Evolutionary conservation across 2,329 filamentous ascomycete species (phyloP), one percentile per base, ranked within the genome.

Genomic region (Fusarium concolor): DNA sequence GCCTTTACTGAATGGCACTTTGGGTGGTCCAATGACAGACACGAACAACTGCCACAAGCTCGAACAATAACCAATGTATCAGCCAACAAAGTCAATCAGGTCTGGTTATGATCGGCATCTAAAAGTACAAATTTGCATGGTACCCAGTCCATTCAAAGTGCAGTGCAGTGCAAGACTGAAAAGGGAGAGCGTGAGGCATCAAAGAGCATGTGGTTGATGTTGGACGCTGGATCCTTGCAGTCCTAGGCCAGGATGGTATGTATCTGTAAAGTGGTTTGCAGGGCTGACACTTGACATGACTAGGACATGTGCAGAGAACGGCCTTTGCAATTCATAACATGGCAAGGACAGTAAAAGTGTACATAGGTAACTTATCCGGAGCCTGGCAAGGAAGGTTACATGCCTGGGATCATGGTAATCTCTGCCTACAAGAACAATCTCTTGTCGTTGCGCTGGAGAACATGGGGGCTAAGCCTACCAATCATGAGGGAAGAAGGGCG

Each of bases 401-500:
- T 57, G 45, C 43, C 51, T 56, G 57, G 54, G 62, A 54, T 62
- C 56, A 61, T 58, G 39, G 38, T 57, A 69, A 67, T 68, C 59
- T 60, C 63, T 53, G 44, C 51, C 59, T 55, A 61, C 67, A 58
- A 59, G 41, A 61, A 55, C 62, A 70, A 71, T 73, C 58, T 72
- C 59, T 70, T 51, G 58, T 55, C 51, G 46, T 53, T 49, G 54
- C 33, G 64, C 47, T 65, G 62, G 65, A 52, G 18, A 50, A 60
- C 62, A 61, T 63, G 72, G 70, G 61, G 60, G 64, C 71, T 62
- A 60, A 57, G 42, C 44, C 52, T 61, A 39, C 72, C 72, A 74
- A 73, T 74, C 72, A 74, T 26, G 39, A 39, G 35, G 44, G 41
- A 33, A 31, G 38, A 45, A 44, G 39, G 39, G 61, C 57, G 62